Evolutionary conservation across 129 eudicot species (phyloP).

Genomic region (Saussurea involucrata): DNA sequence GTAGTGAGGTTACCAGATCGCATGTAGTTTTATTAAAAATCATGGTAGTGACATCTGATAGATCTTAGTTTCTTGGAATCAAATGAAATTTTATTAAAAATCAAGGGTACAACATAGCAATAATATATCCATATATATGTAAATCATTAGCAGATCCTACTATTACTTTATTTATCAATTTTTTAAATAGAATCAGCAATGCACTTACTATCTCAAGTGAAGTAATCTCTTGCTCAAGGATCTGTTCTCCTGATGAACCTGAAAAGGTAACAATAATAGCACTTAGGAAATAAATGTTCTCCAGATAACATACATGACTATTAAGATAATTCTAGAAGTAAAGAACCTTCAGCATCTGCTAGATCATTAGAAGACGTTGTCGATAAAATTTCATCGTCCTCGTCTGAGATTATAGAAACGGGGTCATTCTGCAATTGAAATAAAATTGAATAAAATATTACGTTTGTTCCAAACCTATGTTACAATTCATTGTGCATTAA

Average conservation of each 20-base stretch:
- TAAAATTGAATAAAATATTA: background rate
- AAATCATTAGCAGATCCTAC: background rate
- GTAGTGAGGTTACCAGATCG: no score
- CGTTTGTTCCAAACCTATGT: constrained; percentile 10
- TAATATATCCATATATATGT: no score
- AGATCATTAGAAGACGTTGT: constrained; percentile 26
- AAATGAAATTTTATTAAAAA: no score
- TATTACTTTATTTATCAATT: background rate
- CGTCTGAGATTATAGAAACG: constrained; percentile 48
- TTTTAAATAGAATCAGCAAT: background rate
- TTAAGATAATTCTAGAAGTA: background rate
- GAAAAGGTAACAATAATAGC: constrained; percentile 15
- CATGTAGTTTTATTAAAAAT: no score
- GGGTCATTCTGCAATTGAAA: constrained; percentile 39
- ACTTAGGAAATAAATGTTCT: constrained; percentile 15
- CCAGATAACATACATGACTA: background rate
- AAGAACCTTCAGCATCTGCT: constrained; percentile 46
- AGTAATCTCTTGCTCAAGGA: constrained; percentile 14
- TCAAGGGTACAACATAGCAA: no score
- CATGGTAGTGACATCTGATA: no score
- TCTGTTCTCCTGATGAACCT: constrained; percentile 32
- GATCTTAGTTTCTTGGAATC: no score
- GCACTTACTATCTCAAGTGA: constrained; percentile 33
- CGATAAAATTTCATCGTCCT: constrained; percentile 27
- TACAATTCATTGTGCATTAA: background rate